phyloP scores from a whole-genome alignment of 2,329 filamentous ascomycete species.

The Trichoderma sp. region DNA sequence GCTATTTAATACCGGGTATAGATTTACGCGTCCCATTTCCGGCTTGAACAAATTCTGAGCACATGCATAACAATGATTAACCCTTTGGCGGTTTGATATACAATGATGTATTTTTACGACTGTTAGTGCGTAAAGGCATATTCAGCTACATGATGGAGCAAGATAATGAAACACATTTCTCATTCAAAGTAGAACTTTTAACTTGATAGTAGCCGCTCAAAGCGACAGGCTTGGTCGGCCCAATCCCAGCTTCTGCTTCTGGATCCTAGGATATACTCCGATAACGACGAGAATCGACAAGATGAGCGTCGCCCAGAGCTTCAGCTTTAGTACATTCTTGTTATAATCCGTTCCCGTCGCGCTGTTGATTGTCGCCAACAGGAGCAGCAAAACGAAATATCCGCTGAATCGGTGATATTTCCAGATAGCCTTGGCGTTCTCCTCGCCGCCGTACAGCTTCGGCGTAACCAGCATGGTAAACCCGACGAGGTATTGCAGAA shows the following conservation, averaged over 20 bases:
- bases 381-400: conserved; percentile 70
- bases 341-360: conserved; percentile 79
- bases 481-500: conserved; percentile 75
- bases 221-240: conserved; percentile 21
- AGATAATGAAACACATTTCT: not conserved
- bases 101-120: not conserved
- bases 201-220: not conserved
- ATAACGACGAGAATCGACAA: conserved; percentile 65
- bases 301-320: conserved; percentile 74
- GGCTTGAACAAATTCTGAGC: not conserved
- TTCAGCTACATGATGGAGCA: not conserved
- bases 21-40: not conserved
- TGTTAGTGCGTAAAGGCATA: not conserved
- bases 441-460: conserved; percentile 72
- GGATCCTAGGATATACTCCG: conserved; percentile 77
- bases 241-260: conserved; percentile 75
- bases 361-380: conserved; percentile 72
- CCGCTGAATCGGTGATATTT: conserved; percentile 84
- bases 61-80: not conserved
- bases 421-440: conserved; percentile 79
- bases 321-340: conserved; percentile 66
- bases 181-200: not conserved
- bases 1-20: not conserved
- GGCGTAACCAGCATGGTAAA: conserved; percentile 81
- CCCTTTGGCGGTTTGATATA: not conserved